Evolutionary conservation across 805 yeast genomes (phyloP), one percentile per base, ranked within the genome.

Genomic region (Torulaspora indica): DNA sequence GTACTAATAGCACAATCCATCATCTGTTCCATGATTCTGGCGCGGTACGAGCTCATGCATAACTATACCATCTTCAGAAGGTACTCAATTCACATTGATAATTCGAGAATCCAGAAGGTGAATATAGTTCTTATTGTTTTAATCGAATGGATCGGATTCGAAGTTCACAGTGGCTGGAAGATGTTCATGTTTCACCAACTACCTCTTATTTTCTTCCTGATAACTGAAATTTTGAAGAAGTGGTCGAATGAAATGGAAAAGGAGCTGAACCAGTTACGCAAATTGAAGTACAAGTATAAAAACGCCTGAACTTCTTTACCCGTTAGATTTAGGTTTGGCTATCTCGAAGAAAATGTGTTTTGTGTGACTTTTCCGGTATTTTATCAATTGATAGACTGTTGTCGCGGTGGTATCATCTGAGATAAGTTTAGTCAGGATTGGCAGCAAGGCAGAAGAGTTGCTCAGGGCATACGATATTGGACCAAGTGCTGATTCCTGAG

Each of bases 251-350:
- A 57, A 4, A 44, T 62, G 42, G 57, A 56, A 4, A 40, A 35
- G 7, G 63, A 60, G 34, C 25, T 64, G 5, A 41, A 44, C 10
- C 38, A 48, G n/a, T 36, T 65, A 35, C 44, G 61, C 15, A 39
- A 43, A 3, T 37, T 60, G 42, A 63, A 62, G 40, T 63, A 64
- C 38, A 62, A 63, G 42, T 65, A 57, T 43, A 65, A 65, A 40
- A 56, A 54, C 35, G 64, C 58, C 20, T 65, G 20, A 46, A 40
- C 4, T 20, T 20, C 5, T 4, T 17, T 15, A 15, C 15, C 14
- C 23, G 12, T 10, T 14, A 8, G 10, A 12, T 15, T 24, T 5
- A 8, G 10, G 25, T 13, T 28, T 30, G 6, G 42, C 42, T 4
- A 32, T 29, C 20, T 35, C 35, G 14, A 37, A 39, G 25, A 35